Conservation (phyloP, 2,329 filamentous ascomycete species). For the Aspergillus fumigatiaffinis region DNA sequence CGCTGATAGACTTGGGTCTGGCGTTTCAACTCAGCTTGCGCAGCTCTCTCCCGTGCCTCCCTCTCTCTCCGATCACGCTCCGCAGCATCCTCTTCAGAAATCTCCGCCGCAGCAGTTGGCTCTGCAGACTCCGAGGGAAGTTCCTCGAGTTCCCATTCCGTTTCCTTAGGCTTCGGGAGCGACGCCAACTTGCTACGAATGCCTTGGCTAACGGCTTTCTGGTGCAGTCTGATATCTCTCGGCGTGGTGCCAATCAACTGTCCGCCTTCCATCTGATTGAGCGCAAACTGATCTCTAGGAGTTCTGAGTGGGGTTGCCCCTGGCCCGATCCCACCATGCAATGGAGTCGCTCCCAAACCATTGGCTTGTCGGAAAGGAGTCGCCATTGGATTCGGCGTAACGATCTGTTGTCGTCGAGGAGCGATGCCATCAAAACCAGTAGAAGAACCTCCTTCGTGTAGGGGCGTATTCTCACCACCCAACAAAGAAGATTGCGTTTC, state of each 20-base stretch:
- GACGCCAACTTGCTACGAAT: slow-evolving; percentile 65
- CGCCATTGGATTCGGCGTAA: slow-evolving; percentile 94
- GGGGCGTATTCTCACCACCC: slow-evolving; percentile 87
- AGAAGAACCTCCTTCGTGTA: slow-evolving; percentile 75
- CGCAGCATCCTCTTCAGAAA: slow-evolving; percentile 64
- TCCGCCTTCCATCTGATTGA: slow-evolving; percentile 69
- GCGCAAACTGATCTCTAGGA: slow-evolving; percentile 77
- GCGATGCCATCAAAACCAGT: slow-evolving; percentile 85
- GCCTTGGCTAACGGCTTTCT: slow-evolving; percentile 64
- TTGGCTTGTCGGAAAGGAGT: slow-evolving; percentile 72
- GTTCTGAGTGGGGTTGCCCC: slow-evolving; percentile 84
- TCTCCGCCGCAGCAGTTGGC: slow-evolving; percentile 44
- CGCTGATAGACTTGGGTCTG: slow-evolving; percentile 90
- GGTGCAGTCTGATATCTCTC: slow-evolving; percentile 67
- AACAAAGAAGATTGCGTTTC: slow-evolving; percentile 91
- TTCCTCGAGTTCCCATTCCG: slow-evolving; percentile 84
- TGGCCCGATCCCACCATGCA: slow-evolving; percentile 55
- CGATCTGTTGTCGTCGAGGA: slow-evolving; percentile 71
- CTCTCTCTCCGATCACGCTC: slow-evolving; percentile 70
- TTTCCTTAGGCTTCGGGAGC: slow-evolving; percentile 87
- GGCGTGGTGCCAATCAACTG: slow-evolving; percentile 71
- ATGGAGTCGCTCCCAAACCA: slow-evolving; percentile 64
- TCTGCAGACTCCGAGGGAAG: slow-evolving; percentile 78
- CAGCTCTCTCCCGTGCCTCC: slow-evolving; percentile 58
- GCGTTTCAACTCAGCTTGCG: slow-evolving; percentile 68